Evolutionary conservation across 108 stramenopile species (phyloP), one percentile per base, ranked within the genome.

Genomic region (Nannochloropsis salina): DNA sequence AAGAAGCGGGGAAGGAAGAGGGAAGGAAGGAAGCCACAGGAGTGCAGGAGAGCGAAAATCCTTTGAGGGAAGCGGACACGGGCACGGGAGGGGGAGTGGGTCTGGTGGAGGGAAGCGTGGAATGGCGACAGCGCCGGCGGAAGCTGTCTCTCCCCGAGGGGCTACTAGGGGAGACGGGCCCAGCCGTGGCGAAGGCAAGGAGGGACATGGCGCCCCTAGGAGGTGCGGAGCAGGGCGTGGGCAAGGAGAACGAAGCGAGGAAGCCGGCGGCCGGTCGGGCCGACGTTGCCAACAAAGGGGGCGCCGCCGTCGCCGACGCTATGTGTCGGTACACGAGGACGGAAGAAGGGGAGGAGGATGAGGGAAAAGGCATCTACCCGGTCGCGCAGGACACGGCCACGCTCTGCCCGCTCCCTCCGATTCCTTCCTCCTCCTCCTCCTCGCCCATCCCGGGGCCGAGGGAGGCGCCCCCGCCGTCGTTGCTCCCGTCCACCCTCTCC

Each of bases 241-340:
- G 31, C 31, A 31, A 31, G 31, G 31, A 31, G 31, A 31, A 31
- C 0, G 31, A 31, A 31, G 31, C 31, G 31, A 31, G 31, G 31
- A 31, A 31, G 31, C 31, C 31, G 31, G 31, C 31, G 61, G 61
- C n/a, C n/a, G 61, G 61, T 15, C 2, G 61, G 4, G 1, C 15
- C 15, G 61, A 74, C 61, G n/a, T n/a, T n/a, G n/a, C 61, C 8
- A 74, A 74, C 61, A 74, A 74, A n/a, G 61, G 61, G n/a, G 61
- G 61, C 20, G 61, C 61, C n/a, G 61, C 61, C 61, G n/a, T 74
- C 61, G 61, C 15, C 31, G 31, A 31, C 31, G 31, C 31, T 31
- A 0, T 1, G 31, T 31, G 31, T 1, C 31, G 61, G 3, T 6
- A n/a, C 61, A 6, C 61, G 61, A n/a, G 3, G 61, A n/a, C 61